Conservation (phyloP, 495 filamentous ascomycete genomes). For the Apiosordaria backusii region DNA sequence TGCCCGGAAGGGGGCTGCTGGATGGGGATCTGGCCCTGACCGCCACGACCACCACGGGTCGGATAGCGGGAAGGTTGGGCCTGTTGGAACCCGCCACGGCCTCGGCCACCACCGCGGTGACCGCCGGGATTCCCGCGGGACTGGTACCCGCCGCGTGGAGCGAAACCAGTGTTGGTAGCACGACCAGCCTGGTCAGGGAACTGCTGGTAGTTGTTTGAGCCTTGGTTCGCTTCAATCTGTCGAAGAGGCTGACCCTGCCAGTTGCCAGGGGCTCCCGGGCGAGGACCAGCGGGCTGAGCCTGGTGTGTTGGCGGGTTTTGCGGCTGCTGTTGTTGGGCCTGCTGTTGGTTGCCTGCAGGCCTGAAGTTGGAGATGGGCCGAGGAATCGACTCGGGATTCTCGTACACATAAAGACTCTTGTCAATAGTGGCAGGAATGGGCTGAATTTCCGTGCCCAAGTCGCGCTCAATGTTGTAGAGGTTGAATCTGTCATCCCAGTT, state of each 20-base stretch:
- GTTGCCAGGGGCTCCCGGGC: slow-evolving; percentile 20
- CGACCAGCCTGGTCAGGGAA: not conserved
- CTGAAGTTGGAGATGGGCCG: slow-evolving; percentile 59
- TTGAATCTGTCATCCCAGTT: slow-evolving; percentile 99
- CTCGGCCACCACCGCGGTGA: slow-evolving; percentile 34
- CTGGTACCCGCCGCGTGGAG: slow-evolving; percentile 36
- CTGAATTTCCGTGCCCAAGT: slow-evolving; percentile 94
- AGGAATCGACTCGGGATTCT: slow-evolving; percentile 91
- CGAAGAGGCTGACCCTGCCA: slow-evolving; percentile 19
- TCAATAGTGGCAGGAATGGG: slow-evolving; percentile 92
- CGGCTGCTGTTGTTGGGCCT: slow-evolving; percentile 29
- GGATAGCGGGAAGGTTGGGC: slow-evolving; percentile 39
- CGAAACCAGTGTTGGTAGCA: slow-evolving; percentile 14
- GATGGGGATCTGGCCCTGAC: slow-evolving; percentile 27
- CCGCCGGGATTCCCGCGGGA: slow-evolving; percentile 36
- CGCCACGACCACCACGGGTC: slow-evolving; percentile 43
- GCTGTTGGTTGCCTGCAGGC: slow-evolving; percentile 24
- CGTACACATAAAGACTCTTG: slow-evolving; percentile 97
- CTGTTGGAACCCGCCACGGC: slow-evolving; percentile 34
- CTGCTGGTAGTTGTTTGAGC: not conserved
- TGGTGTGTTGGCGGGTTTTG: slow-evolving; percentile 23
- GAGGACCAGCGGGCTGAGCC: slow-evolving; percentile 20
- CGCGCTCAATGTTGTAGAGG: slow-evolving; percentile 96
- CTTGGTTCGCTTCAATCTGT: not conserved
- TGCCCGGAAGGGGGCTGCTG: slow-evolving; percentile 31